Evolutionary conservation across 768 basidiomycete species (phyloP).

Genomic region (Suillus subalutaceus): DNA sequence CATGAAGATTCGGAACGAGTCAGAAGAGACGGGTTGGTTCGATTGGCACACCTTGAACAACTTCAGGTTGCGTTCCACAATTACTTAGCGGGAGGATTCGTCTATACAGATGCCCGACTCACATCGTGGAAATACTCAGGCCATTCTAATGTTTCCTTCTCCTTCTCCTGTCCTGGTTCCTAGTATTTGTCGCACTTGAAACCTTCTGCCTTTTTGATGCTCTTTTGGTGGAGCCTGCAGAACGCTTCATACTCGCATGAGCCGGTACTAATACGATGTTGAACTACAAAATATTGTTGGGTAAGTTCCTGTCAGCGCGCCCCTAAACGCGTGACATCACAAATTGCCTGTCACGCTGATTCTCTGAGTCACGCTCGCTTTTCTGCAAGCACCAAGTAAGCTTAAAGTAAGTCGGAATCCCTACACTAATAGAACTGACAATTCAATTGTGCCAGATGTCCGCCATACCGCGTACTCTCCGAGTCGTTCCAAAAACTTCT

Average conservation of each 20-base stretch:
- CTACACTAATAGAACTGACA: not conserved
- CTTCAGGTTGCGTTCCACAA: slow-evolving; percentile 31
- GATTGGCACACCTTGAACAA: slow-evolving; percentile 56
- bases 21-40: not conserved
- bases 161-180: slow-evolving; percentile 21
- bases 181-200: slow-evolving; percentile 11
- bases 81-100: not conserved
- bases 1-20: not conserved
- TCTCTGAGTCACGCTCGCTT: not conserved
- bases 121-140: slow-evolving; percentile 66
- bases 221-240: not conserved
- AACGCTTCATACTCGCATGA: slow-evolving; percentile 11
- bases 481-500: slow-evolving; percentile 41
- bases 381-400: not conserved
- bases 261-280: slow-evolving; percentile 16
- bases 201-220: slow-evolving; percentile 22
- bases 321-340: slow-evolving; percentile 6
- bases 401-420: not conserved
- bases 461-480: slow-evolving; percentile 24
- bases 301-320: slow-evolving; percentile 1
- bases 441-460: not conserved
- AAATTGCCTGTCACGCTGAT: not conserved
- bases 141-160: slow-evolving; percentile 42
- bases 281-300: not conserved
- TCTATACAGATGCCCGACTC: slow-evolving; percentile 11